Evolutionary conservation across 2,329 filamentous ascomycete genomes (phyloP), one percentile per base, ranked within the genome.

Genomic region (Botrytis aclada): DNA sequence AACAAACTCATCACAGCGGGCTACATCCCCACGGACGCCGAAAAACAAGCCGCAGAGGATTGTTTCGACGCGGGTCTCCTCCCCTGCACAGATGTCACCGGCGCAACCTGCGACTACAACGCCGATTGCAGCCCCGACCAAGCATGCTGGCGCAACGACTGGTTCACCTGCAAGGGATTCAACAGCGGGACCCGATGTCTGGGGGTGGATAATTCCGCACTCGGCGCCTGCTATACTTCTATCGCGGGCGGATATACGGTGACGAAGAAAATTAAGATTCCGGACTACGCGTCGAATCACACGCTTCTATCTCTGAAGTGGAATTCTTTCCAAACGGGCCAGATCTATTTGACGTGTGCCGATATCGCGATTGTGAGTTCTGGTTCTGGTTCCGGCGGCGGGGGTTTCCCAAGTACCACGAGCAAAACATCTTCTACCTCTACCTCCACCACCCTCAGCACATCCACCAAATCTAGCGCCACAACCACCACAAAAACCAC

Each of bases 281-380:
- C 66, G 9, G 45, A 54, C 6, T 58, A 84, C 74, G 75, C 79
- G 4, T 85, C 85, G 0, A 81, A 84, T 69, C 86, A 88, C 76
- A 88, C 86, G 0, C 80, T 88, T 34, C 80, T 88, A 0, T 85
- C 84, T 0, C 85, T 86, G 78, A 84, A 84, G 72, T 88, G 86
- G 86, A 88, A 88, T 79, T 84, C 85, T 0, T 88, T 84, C 79
- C 85, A 88, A 80, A 88, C 86, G 0, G 81, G 82, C 0, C 86
- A 88, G 79, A 82, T 88, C 12, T 88, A 88, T 76, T 81, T 88
- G 5, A 84, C 82, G 6, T 88, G 86, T 75, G 85, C 86, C 2
- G 86, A 87, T 75, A 86, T 87, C 72, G 83, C 84, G 22, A 86
- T 87, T 70, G 47, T 60, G 14, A 73, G 74, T 18, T 58, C 58